Base-by-base conservation (phyloP, 164 flowering plant genomes). In the Taxillus chinensis region DNA sequence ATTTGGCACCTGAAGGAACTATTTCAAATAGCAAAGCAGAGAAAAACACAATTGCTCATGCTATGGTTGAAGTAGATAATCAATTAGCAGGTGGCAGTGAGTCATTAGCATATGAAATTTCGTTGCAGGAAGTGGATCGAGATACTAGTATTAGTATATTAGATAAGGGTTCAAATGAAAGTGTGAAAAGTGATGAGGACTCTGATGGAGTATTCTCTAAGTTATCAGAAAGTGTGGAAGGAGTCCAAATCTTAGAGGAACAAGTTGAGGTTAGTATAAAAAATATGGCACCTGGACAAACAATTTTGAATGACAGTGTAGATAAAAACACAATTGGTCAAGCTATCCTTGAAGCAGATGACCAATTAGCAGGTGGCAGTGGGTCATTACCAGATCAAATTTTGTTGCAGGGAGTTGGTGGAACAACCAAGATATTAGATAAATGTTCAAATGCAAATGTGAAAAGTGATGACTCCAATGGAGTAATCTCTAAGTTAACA, bases 21-120 rank as follows among this genome's bases (percentile, higher is more conserved):
- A 43, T 64, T 55, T 56, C 73, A 46, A 45, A 57, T n/a, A 27
- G 27, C 27, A 27, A 27, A 27, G 27, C 2, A 27, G 27, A 27
- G 27, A 27, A 27, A 27, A 27, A 27, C 27, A 27, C 27, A 27
- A 27, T 27, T 27, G 27, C 27, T 27, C 27, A 27, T 27, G 27
- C 27, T 27, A 27, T 27, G 27, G 27, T 27, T 27, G 27, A 27
- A 27, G 27, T 27, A 27, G 27, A 27, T 2, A 27, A 27, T 27
- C 27, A 27, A 27, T 27, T 27, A 27, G 27, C n/a, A n/a, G n/a
- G n/a, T n/a, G n/a, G n/a, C n/a, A n/a, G n/a, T n/a, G n/a, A n/a
- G n/a, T n/a, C n/a, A 45, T 59, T 70, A 69, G 76, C 41, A n/a
- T 57, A 57, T 53, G 68, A 61, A 67, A 61, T 65, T 53, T 63